Conservation (phyloP, 257 asterid species). For the Solanum virginianum region DNA sequence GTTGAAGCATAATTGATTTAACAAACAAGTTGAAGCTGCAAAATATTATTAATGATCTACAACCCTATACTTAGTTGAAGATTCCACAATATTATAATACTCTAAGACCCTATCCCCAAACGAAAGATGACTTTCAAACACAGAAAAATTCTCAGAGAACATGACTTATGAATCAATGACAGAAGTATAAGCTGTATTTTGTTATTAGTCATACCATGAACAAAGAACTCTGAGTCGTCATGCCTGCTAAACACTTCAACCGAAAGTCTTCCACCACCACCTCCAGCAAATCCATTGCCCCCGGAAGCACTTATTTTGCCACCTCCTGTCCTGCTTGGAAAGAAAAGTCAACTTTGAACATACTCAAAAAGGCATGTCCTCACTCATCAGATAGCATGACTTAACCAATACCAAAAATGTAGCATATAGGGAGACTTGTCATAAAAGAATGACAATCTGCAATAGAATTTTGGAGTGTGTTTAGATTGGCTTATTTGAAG, state of each 20-base stretch:
- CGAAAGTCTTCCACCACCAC: conserved; percentile 94
- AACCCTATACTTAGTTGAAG: not conserved
- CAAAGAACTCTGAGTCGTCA: conserved; percentile 49
- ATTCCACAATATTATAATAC: not conserved
- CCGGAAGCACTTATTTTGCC: conserved; percentile 74
- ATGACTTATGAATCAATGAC: conserved; percentile 3
- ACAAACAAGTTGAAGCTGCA: not conserved
- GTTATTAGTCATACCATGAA: conserved; percentile 49
- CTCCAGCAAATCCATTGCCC: conserved; percentile 90
- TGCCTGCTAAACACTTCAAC: conserved; percentile 63
- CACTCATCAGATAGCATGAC: not conserved
- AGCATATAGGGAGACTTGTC: not conserved
- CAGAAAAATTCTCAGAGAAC: not conserved
- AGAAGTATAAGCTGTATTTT: not conserved
- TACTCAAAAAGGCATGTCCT: not conserved
- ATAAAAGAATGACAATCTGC: not conserved
- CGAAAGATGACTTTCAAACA: not conserved
- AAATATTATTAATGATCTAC: not conserved
- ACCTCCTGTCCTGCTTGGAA: conserved; percentile 71
- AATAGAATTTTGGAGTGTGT: not conserved
- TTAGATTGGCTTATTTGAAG: not conserved
- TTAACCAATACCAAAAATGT: not conserved
- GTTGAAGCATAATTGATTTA: not conserved
- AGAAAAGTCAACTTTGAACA: not conserved
- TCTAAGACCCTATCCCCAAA: not conserved